Base-by-base conservation (phyloP, 1,284 basidiomycete genomes). In the Coniophora puteana region DNA sequence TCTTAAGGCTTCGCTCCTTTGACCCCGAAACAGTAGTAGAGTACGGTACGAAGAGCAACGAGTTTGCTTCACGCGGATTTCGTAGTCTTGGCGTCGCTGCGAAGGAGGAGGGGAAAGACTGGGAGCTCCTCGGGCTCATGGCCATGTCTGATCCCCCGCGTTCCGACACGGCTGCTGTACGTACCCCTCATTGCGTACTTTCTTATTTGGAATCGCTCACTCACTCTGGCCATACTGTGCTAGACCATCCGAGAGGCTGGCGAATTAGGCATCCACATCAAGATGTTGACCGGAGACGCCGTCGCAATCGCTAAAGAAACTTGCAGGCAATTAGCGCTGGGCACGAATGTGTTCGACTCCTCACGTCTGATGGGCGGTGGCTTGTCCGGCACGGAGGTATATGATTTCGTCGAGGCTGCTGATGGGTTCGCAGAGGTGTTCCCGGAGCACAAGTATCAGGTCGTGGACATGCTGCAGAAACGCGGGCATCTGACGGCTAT, bases 251-350 rank as follows among this genome's bases (percentile, higher is more conserved):
- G 61, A 24, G 75, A 76, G 57, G 75, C 74, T 18, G 61, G 65
- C 47, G 61, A 68, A 11, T 66, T 78, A 29, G 74, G 75, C 47
- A 68, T 77, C 43, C 55, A 62, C 36, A 67, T 78, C 47, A 76
- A 78, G 66, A 77, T 76, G 74, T 65, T 77, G 40, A 77, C 74
- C 30, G 74, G 74, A 50, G 74, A 77, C 54, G 74, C 73, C 45
- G 72, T 76, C 14, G 72, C 73, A 30, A 77, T 77, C 44, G 74
- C 72, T 30, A 74, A 72, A 54, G 74, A 76, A 54, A 74, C 72
- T 24, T 74, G 72, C 57, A 70, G 71, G 47, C 48, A 50, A 41
- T 52, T 59, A 13, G 27, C 51, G 2, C 47, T 59, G 13, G 57
- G 57, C 16, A 75, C 72, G 48, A 73, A 75, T 54, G 71, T 77